Base-by-base conservation (phyloP, 2,329 filamentous ascomycete genomes). In the Aaosphaeria arxii region DNA sequence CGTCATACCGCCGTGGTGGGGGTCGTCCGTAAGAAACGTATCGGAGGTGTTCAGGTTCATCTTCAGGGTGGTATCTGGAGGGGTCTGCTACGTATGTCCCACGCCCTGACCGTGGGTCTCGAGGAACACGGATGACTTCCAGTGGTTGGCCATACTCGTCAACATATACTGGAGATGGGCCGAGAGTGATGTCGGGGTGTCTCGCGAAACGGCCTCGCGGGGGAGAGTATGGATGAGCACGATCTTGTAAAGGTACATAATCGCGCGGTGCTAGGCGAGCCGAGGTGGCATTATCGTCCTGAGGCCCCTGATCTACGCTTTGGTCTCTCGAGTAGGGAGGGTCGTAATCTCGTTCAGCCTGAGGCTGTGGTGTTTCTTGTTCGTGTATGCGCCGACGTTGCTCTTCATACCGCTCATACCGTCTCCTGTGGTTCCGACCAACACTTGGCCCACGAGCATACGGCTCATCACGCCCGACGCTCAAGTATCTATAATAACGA, bases 401-500 rank as follows among this genome's bases (percentile, higher is more conserved):
- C 44, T 69, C 62, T 42, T 68, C 67, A 40, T 70, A 70, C 55
- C 67, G 52, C 30, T 54, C 51, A 35, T 56, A 56, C 39, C 51
- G 43, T 40, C 59, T 61, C 38, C 63, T 64, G 47, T 70, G 66
- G 9, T 66, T 62, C 17, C 67, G 63, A 17, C 59, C 62, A 49
- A 69, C 66, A 49, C 62, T 69, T 5, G 66, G 54, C 6, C 61
- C 65, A 30, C 67, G 64, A 41, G 58, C 57, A 41, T 65, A 67
- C 43, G 63, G 62, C n/a, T 70, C 67, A 5, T 69, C 65, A 31
- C 63, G 63, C 11, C 57, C 53, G 32, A 66, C 57, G 28, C 62
- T 66, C 63, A 67, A 64, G 45, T 69, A 69, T 41, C 66, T 61
- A 44, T 64, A 63, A 50, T 67, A 70, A 11, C 66, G 59, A 11